phyloP scores from a whole-genome alignment of 441 rosid genomes.

The Jatropha multifida region DNA sequence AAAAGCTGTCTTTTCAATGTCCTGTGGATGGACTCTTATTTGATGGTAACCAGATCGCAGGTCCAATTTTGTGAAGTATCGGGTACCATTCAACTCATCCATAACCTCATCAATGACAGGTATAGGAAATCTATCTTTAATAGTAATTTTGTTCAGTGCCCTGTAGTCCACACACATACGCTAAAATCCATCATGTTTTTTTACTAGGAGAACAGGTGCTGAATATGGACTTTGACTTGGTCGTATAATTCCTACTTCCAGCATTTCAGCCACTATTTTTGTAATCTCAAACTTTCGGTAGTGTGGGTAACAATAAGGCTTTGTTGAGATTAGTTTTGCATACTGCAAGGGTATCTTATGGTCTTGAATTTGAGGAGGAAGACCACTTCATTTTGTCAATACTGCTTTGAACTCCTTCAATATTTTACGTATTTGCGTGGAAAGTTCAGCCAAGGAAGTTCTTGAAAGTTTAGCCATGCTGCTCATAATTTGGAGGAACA shows the following conservation, averaged over 20 bases:
- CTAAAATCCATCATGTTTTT: background rate
- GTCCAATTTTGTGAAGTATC: background rate
- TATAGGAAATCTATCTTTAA: background rate
- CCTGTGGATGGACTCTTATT: fast-evolving
- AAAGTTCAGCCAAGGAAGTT: too few relatives aligned
- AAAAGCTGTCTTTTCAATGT: background rate
- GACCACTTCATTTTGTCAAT: background rate
- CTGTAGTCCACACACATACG: background rate
- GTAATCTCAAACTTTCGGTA: background rate
- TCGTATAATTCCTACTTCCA: background rate
- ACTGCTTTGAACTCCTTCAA: too few relatives aligned
- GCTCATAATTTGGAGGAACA: too few relatives aligned
- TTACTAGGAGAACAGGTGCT: background rate
- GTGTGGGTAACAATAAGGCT: background rate
- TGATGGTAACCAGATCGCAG: background rate
- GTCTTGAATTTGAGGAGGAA: background rate
- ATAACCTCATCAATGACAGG: background rate
- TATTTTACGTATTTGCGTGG: background rate
- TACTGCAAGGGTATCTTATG: background rate
- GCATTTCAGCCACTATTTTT: background rate
- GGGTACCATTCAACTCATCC: background rate
- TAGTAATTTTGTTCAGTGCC: background rate
- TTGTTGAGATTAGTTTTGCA: background rate
- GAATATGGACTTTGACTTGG: background rate
- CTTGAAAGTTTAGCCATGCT: too few relatives aligned